A percentile compares a stretch with the other conserved stretches of the same genome.
Conservation (phyloP, 2,329 filamentous ascomycete genomes). For the Annulohypoxylon truncatum region DNA sequence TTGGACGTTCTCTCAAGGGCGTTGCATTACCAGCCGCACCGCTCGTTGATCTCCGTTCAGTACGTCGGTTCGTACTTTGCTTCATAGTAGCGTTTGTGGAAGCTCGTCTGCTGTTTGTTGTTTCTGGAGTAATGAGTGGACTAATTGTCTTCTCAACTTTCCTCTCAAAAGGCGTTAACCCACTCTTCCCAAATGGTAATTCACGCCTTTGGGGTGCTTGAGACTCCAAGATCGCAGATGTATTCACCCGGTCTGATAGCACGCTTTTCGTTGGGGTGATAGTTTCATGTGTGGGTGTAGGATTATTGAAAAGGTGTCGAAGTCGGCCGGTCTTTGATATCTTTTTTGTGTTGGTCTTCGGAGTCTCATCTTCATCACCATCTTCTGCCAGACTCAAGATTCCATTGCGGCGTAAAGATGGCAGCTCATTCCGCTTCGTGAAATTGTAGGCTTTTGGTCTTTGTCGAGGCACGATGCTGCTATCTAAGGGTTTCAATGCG, state of each 20-base stretch:
- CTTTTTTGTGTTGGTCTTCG: conserved; percentile 3
- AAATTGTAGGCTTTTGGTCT: neutral
- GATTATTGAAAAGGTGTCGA: conserved; percentile 41
- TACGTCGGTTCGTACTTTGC: conserved; percentile 29
- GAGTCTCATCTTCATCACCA: conserved; percentile 27
- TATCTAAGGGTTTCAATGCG: conserved; percentile 4
- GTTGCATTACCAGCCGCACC: conserved; percentile 46
- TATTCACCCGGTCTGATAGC: conserved; percentile 8
- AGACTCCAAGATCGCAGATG: conserved; percentile 41
- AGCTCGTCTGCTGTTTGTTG: conserved; percentile 12
- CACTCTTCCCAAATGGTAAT: conserved; percentile 55
- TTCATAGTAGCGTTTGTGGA: conserved; percentile 17
- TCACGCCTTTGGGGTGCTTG: conserved; percentile 54
- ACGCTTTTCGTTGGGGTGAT: neutral
- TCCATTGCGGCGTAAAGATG: conserved; percentile 22
- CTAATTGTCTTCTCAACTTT: conserved; percentile 19
- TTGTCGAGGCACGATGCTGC: conserved; percentile 2
- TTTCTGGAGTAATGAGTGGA: conserved; percentile 15
- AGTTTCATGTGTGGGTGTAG: conserved; percentile 31
- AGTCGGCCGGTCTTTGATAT: conserved; percentile 32
- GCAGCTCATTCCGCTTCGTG: conserved; percentile 15
- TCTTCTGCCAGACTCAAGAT: conserved; percentile 46
- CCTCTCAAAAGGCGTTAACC: conserved; percentile 5
- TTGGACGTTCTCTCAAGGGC: conserved; percentile 67
- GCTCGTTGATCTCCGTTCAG: conserved; percentile 34